Evolutionary conservation across 495 filamentous ascomycete genomes (phyloP), one percentile per base, ranked within the genome.

Genomic region (Penicillium crystallinum): DNA sequence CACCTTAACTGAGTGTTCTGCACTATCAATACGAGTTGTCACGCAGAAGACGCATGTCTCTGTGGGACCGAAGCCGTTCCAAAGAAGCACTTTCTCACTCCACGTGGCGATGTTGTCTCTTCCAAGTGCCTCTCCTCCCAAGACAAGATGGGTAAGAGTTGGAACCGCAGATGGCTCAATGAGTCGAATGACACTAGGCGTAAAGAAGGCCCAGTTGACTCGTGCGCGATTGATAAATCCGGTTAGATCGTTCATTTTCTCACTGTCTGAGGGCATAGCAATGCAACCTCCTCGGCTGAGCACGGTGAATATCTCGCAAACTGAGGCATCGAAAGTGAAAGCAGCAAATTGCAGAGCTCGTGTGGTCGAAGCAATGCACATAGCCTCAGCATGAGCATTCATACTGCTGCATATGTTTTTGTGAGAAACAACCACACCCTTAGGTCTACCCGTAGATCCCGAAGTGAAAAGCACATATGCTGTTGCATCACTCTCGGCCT

Each of bases 261-360:
- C 54, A 6, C 56, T 65, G 37, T 81, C 71, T 0, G 76, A 76
- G 6, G 81, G 78, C 3, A 82, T 68, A 57, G 79, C 82, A 14
- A 84, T 64, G 31, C 76, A 79, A 12, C 75, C 80, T 6, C 80
- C 81, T 8, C 25, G 25, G 9, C 62, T 52, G 0, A 75, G 73
- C 0, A 86, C 60, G 0, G 81, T 82, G 35, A 84, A 77, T 11
- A 83, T 75, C 46, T 86, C 81, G 18, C 71, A 65, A 23, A 84
- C 69, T 38, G 76, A 74, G 23, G 77, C 73, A 54, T 87, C 84
- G 45, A 82, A 81, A 14, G 77, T 76, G 59, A 76, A 82, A n/a
- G 80, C 77, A 1, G 81, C 77, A 38, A 81, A 75, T 51, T 86
- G 82, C 59, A 87, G 75, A 19, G 82, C 76, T 8, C 82, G 72